phyloP scores from a whole-genome alignment of 164 flowering plant species.

The Tetrastigma voinierianum region DNA sequence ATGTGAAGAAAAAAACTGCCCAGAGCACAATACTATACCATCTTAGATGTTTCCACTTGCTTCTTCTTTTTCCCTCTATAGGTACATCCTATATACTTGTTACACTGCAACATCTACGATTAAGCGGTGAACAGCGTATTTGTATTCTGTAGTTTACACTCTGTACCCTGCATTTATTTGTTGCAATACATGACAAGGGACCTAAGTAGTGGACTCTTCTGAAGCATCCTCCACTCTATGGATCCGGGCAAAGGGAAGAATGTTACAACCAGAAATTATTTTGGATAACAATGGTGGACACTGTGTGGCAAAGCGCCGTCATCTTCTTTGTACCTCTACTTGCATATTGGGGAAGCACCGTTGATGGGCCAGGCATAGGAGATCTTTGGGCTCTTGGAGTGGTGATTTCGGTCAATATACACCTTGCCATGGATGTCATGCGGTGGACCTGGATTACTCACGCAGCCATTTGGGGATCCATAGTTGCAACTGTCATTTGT shows the following conservation, averaged over 20 bases:
- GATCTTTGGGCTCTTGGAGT: constrained; percentile 91
- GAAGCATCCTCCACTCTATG: constrained; percentile 76
- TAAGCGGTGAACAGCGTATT: constrained; percentile 83
- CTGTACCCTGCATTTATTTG: constrained; percentile 81
- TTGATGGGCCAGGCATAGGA: constrained; percentile 80
- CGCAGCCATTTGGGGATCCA: constrained; percentile 91
- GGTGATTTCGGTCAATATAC: constrained; percentile 82
- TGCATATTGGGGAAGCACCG: constrained; percentile 65
- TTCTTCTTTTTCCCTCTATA: too few species aligned
- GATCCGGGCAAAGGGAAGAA: constrained; percentile 82
- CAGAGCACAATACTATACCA: too few species aligned
- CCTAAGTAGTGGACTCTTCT: constrained; percentile 70
- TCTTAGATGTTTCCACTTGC: background rate
- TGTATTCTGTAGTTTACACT: constrained; percentile 81
- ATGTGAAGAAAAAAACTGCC: too few species aligned
- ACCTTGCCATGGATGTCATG: constrained; percentile 88
- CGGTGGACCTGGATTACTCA: constrained; percentile 90
- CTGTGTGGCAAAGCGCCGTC: constrained; percentile 88
- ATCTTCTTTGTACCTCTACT: constrained; percentile 70
- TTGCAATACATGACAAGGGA: constrained; percentile 91
- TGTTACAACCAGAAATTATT: constrained; percentile 66
- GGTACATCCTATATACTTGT: constrained; percentile 82
- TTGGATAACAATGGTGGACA: constrained; percentile 85
- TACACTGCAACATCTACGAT: constrained; percentile 83
- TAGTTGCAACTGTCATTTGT: constrained; percentile 70